Evolutionary conservation across 768 basidiomycete genomes (phyloP), one percentile per base, ranked within the genome.

Genomic region (Dioszegia hungarica): DNA sequence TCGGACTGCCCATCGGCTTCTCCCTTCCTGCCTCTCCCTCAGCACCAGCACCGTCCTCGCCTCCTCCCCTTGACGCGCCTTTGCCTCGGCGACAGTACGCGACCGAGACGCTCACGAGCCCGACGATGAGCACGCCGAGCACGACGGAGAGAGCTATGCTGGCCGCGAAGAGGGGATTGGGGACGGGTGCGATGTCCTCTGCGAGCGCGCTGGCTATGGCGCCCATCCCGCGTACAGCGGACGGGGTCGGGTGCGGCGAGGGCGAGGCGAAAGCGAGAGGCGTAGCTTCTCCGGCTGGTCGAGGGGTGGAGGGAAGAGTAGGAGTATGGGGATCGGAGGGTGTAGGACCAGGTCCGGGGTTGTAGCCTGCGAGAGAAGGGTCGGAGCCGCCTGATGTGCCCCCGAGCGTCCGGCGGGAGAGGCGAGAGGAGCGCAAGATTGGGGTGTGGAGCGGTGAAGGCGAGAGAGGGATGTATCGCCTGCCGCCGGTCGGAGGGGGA

Each of bases 141-240:
- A 51, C 37, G 24, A 51, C 36, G 1, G 49, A 51, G 12, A 51
- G 25, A 4, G 49, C 49, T 5, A 51, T 28, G 27, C 49, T 51
- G 22, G 49, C 49, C 37, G 25, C 49, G 27, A 51, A 51, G 34
- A 51, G 49, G 10, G 49, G 49, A 38, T 51, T 51, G 20, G 49
- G 22, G 5, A 51, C 34, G 11, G 49, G 36, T 3, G 34, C 19
- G 11, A 51, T 51, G 25, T 51, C 49, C 20, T 51, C 49, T 9
- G 49, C 19, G 14, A 51, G 34, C 2, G 49, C 49, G 24, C 34
- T 37, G 10, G 36, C 49, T 20, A 51, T 1, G 3, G 20, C 14
- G 22, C 49, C 49, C 22, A 51, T 25, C 5, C 36, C 22, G 6
- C 8, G 31, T 6, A 31, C 36, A 24, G 31, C 29, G 8, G 36